phyloP scores from a whole-genome alignment of 2,329 filamentous ascomycete species.

The Cladophialophora carrionii region DNA sequence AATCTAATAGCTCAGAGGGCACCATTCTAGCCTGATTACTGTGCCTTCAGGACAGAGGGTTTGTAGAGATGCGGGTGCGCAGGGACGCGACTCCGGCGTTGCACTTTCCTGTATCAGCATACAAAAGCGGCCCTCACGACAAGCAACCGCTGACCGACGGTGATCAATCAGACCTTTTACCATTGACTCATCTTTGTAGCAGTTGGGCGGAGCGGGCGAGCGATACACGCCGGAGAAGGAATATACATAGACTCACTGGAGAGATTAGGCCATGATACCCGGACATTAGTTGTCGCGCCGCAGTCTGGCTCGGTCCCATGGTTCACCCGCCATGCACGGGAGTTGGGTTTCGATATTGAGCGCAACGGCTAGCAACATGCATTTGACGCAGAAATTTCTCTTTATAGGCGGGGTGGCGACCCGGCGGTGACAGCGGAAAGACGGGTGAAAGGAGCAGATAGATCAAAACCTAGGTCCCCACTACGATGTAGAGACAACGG shows the following conservation, averaged over 20 bases:
- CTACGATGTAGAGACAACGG: too few relatives aligned
- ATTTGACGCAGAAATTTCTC: background rate
- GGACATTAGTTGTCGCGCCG: background rate
- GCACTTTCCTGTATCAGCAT: constrained; percentile 6
- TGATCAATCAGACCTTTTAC: constrained; percentile 40
- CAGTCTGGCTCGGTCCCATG: background rate
- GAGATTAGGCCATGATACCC: constrained; percentile 1
- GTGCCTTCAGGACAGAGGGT: constrained; percentile 11
- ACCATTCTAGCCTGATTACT: constrained; percentile 28
- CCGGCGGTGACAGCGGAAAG: background rate
- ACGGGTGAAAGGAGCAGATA: background rate
- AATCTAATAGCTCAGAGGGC: constrained; percentile 10
- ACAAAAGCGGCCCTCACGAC: constrained; percentile 11
- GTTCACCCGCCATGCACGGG: background rate
- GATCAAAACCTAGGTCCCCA: background rate
- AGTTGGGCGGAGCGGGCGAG: constrained; percentile 16
- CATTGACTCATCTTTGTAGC: constrained; percentile 36
- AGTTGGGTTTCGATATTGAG: background rate
- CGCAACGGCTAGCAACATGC: background rate
- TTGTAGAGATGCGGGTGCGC: constrained; percentile 23
- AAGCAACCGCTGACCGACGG: constrained; percentile 19
- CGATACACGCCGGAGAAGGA: background rate
- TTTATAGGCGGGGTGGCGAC: background rate
- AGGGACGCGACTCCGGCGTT: background rate
- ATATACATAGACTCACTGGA: constrained; percentile 7